Evolutionary conservation across 768 basidiomycete genomes (phyloP).

Genomic region (Rickenella mellea): DNA sequence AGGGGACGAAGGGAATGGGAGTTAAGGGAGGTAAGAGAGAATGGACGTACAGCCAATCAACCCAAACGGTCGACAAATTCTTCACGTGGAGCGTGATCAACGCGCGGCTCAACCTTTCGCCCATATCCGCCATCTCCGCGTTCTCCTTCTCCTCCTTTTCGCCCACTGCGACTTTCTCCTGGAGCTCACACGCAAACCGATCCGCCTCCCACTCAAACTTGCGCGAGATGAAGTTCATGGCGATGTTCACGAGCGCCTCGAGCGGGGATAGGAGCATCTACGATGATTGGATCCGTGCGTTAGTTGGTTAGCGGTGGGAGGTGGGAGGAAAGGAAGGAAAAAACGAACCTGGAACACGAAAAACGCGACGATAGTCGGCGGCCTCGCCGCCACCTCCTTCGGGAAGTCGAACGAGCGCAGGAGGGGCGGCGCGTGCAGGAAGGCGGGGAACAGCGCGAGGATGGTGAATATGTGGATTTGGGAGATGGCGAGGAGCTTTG

Average conservation of each 20-base stretch:
- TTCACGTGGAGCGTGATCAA: conserved; percentile 82
- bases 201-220: conserved; percentile 93
- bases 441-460: conserved; percentile 82
- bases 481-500: conserved; percentile 77
- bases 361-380: conserved; percentile 81
- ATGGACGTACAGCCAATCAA: conserved; percentile 73
- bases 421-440: conserved; percentile 72
- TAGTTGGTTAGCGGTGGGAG: conserved; percentile 3
- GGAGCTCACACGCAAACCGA: conserved; percentile 70
- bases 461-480: conserved; percentile 86
- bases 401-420: conserved; percentile 78
- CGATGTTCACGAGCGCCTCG: conserved; percentile 62
- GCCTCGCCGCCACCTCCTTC: conserved; percentile 45
- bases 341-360: conserved; percentile 63
- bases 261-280: conserved; percentile 77
- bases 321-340: conserved; percentile 5
- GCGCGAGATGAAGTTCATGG: conserved; percentile 75
- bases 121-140: conserved; percentile 73
- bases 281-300: background rate
- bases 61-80: conserved; percentile 90
- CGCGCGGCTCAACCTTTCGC: conserved; percentile 73
- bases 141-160: no score
- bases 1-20: no score
- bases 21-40: no score
- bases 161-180: conserved; percentile 38